Percentiles rank a stretch among this genome's conserved stretches.
phyloP scores from a whole-genome alignment of 2,329 filamentous ascomycete genomes.

The Pleomassaria siparia region DNA sequence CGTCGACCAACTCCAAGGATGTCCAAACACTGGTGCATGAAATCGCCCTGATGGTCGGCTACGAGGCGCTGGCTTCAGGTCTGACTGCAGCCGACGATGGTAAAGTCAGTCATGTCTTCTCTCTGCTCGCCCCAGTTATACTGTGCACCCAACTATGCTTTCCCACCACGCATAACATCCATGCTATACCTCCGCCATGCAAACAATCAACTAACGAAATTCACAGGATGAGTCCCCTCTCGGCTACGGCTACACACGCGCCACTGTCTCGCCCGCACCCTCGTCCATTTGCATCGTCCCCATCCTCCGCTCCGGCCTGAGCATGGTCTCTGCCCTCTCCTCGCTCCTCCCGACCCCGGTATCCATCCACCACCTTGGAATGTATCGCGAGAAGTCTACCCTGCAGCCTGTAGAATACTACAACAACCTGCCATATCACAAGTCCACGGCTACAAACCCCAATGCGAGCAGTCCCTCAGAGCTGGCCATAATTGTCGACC shows the following conservation, averaged over 20 bases:
- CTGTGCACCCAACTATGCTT: neutral
- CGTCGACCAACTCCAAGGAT: conserved; percentile 68
- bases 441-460: conserved; percentile 47
- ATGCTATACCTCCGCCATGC: conserved; percentile 7
- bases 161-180: neutral
- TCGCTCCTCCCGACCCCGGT: conserved; percentile 78
- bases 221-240: conserved; percentile 74
- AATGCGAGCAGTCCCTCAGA: conserved; percentile 46
- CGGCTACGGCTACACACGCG: conserved; percentile 71
- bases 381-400: conserved; percentile 87
- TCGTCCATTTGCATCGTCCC: conserved; percentile 78
- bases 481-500: conserved; percentile 84
- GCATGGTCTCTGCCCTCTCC: conserved; percentile 87
- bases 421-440: conserved; percentile 87
- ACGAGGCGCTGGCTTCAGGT: conserved; percentile 72
- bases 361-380: conserved; percentile 87
- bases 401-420: conserved; percentile 95
- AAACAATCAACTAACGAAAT: conserved; percentile 4
- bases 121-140: neutral
- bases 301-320: conserved; percentile 87
- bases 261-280: conserved; percentile 64
- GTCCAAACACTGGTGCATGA: conserved; percentile 84
- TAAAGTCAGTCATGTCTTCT: conserved; percentile 57
- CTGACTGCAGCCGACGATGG: conserved; percentile 61
- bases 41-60: conserved; percentile 78